These are phyloP conservation scores for Podaxis sp. DNA, from an alignment of 768 basidiomycete species.

Conservation along the genomic window DNA sequence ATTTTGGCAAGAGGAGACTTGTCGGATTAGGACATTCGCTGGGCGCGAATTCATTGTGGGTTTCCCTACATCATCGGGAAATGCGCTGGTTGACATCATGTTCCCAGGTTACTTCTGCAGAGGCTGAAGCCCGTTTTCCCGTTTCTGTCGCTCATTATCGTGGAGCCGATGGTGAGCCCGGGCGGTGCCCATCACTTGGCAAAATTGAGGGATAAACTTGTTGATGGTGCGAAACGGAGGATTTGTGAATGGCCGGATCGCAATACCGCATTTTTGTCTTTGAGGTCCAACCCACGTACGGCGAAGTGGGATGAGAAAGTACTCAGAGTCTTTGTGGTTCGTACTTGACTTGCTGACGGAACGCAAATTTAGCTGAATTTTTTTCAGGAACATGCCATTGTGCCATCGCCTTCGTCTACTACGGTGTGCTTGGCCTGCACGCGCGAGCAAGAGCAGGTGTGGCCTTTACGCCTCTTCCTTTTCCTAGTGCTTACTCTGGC, in stretches of 20 bases:
- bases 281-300: constrained; percentile 23
- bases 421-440: constrained; percentile 54
- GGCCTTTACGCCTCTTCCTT: not conserved
- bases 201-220: constrained; percentile 40
- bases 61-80: constrained; percentile 16
- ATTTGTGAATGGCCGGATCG: constrained; percentile 52
- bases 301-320: constrained; percentile 55
- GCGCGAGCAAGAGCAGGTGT: constrained; percentile 59
- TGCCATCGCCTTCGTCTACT: constrained; percentile 32
- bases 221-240: constrained; percentile 49
- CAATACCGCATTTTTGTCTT: constrained; percentile 21
- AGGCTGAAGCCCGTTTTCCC: constrained; percentile 39
- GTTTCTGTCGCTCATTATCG: constrained; percentile 55
- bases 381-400: constrained; percentile 47
- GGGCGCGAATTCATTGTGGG: constrained; percentile 65
- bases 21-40: constrained; percentile 71
- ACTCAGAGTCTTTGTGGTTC: constrained; percentile 51
- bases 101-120: constrained; percentile 53
- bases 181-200: constrained; percentile 42
- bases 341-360: constrained; percentile 18
- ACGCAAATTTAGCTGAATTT: not conserved
- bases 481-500: not conserved
- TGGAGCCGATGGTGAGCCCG: constrained; percentile 66
- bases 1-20: constrained; percentile 51
- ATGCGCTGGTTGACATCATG: constrained; percentile 1